Base-by-base conservation (phyloP, 495 filamentous ascomycete species). In the Viridothelium virens region DNA sequence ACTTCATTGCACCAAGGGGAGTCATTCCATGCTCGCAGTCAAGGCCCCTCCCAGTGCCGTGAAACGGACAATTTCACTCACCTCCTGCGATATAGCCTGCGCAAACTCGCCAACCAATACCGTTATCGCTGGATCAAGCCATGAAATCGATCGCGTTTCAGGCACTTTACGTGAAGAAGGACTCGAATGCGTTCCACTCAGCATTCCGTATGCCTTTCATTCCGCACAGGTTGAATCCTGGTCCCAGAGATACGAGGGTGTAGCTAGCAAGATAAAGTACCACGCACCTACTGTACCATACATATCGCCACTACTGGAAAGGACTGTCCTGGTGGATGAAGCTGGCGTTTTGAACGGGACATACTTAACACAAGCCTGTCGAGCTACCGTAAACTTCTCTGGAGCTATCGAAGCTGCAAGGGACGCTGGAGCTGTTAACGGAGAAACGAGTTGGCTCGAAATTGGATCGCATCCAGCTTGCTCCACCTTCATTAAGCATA, bases 201-300 rank as follows among this genome's bases (percentile, higher is more conserved):
- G 85, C 41, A 84, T 92, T 16, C 87, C 88, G 36, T 93, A 86
- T 65, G 91, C 90, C 14, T 94, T 91, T 81, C 91, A 95, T 74
- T 89, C 90, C 3, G 79, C 85, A 0, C 91, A 93, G 70, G 85
- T 93, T 33, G 87, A 92, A 14, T 81, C 87, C 33, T 89, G 93
- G 33, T 74, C 91, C 5, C 82, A 86, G 6, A 79, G 82, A 0
- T 89, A 92, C 56, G 85, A 88, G 66, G 74, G 76, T 2, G 70
- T 86, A 47, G 86, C 86, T 2, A 76, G 74, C 6, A 63, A 80
- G 2, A 80, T 93, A 31, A 79, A 68, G 18, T 92, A 89, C 76
- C 74, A 83, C 25, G 68, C 78, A 11, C 86, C 87, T 5, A 76
- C 75, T n/a, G 77, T 91, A n/a, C 85, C 89, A 3, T 78, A 90